Evolutionary conservation across 306 rosid genomes (phyloP), one percentile per base, ranked within the genome.

Genomic region (Vachellia collinsii): DNA sequence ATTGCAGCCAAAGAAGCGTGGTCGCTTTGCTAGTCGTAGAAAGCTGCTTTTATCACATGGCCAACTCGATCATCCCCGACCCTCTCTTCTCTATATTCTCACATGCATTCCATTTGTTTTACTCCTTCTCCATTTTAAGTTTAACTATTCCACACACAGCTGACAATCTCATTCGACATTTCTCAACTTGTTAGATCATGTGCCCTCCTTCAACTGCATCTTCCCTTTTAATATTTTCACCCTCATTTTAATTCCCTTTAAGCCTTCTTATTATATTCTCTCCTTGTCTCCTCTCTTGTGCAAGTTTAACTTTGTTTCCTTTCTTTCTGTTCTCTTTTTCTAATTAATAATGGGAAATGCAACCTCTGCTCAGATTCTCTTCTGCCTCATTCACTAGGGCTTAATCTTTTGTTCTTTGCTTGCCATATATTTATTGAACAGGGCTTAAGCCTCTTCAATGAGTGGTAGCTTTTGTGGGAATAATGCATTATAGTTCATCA

Each of bases 1-100:
- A 95, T 95, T 95, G 88, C 92, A 89, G 84, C 85, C 93, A 89
- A 91, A 93, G 84, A 92, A 88, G 98, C 94, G 95, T 94, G 97
- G 97, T 92, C 91, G 82, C 88, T 88, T 91, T 92, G 88, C 87
- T 76, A 83, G 79, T 82, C 80, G 58, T 85, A 77, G 75, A 94
- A 90, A 89, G 90, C 91, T 88, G 85, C 98, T 91, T 95, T 95
- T 89, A 70, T 93, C 99, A 95, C 99, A 88, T 93, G 97, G 87
- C 97, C 92, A 85, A 77, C 86, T 58, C 87, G 53, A 84, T 83
- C 86, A 38, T 78, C 79, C 17, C 14, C 81, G 50, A 43, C 74
- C 29, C 11, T 8, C 63, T n/a, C 63, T 56, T 56, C 25, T 56
- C 3, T 56, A 43, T 42, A 77, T 82, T 72, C 77, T 19, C 80